Evolutionary conservation across 2,329 filamentous ascomycete genomes (phyloP), one percentile per base, ranked within the genome.

Genomic region (Hymenoscyphus fructigenus): DNA sequence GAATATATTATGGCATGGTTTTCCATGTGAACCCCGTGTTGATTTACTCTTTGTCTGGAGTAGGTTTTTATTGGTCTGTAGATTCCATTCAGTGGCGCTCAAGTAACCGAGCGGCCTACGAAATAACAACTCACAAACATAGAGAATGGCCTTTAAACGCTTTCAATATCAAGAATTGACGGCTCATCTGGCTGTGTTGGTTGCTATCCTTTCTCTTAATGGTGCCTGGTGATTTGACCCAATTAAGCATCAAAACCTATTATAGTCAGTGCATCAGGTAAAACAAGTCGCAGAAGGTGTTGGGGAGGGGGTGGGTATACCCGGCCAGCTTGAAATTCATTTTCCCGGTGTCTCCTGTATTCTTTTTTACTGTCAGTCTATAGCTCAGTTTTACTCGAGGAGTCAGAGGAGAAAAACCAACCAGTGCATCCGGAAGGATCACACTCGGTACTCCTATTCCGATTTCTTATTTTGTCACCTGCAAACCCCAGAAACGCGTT

Each of bases 11-110:
- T 65, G 0, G 69, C 62, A 29, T 72, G 70, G 7, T 68, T 38
- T 1, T 56, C 50, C 0, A 64, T 20, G n/a, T 68, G 62, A 2
- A 70, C 64, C 12, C 69, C 70, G 0, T 23, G 28, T 34, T 72
- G 72, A 0, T 5, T 60, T 0, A 66, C 62, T 1, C 57, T 70
- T 59, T 61, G 60, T 0, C 57, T 12, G 0, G 28, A 26, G 38
- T 72, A 72, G 1, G 70, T 72, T 9, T 68, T 60, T 5, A 72
- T 68, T 3, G 71, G 68, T 32, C 71, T 72, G 32, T 20, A 41
- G 9, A 17, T 10, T 15, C 34, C 20, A 32, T 28, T 65, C 36
- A 62, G 56, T 14, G 29, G 23, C 15, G 17, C 15, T 44, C 9
- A 32, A 32, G 14, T n/a, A 44, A 15, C 12, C 15, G 23, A 15